A percentile compares a stretch with the other conserved stretches of the same genome.
These are phyloP conservation scores for Exidia glandulosa DNA, from an alignment of 768 basidiomycete species.

Conservation along the genomic window DNA sequence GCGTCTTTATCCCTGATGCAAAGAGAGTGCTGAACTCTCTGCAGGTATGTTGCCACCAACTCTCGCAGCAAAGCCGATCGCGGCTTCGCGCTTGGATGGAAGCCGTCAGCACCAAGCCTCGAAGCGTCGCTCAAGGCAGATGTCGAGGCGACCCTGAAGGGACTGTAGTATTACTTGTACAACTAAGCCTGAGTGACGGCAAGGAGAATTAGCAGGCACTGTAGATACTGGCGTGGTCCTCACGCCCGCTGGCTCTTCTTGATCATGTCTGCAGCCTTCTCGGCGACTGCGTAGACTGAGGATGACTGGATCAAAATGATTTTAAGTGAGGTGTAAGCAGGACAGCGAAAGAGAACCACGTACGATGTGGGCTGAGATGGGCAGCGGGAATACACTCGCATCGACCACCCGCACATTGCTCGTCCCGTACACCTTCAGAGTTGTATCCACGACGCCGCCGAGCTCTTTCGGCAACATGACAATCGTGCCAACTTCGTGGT, in stretches of 20 bases:
- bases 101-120: not conserved
- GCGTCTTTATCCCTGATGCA: not conserved
- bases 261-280: too few relatives aligned
- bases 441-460: constrained; percentile 47
- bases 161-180: too few relatives aligned
- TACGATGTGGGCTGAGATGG: constrained; percentile 4
- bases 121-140: not conserved
- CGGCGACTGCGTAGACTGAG: too few relatives aligned
- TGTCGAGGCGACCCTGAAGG: not conserved
- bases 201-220: too few relatives aligned
- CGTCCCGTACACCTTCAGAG: constrained; percentile 24
- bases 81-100: not conserved
- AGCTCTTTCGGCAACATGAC: constrained; percentile 43
- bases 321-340: too few relatives aligned
- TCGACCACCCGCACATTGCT: constrained; percentile 12
- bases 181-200: too few relatives aligned
- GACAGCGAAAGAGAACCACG: too few relatives aligned
- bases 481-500: constrained; percentile 47
- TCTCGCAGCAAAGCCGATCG: not conserved
- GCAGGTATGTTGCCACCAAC: not conserved
- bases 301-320: too few relatives aligned
- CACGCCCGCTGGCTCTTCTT: too few relatives aligned
- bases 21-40: not conserved
- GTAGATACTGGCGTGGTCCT: too few relatives aligned
- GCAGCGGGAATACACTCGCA: constrained; percentile 5